Base-by-base conservation (phyloP, 371 early-diverging fungal species). In the Mucor sp. region DNA sequence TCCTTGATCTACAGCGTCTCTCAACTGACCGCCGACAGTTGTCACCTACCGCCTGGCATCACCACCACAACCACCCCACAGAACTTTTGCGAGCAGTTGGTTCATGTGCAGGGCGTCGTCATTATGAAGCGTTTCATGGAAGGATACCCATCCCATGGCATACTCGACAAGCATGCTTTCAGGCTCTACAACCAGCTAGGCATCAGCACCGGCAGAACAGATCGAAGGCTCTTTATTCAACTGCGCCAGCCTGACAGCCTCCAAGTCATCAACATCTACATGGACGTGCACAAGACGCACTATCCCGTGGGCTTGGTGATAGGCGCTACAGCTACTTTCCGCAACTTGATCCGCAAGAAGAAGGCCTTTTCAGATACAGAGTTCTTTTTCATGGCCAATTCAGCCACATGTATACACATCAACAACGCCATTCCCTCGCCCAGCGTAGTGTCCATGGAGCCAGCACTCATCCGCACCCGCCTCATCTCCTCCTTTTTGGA, bases 261-360 rank as follows among this genome's bases (percentile, higher is more conserved):
- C 9, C 68, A 78, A 27, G 65, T 69, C 0, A 35, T 79, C 3
- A 74, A 72, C 21, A 58, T 82, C 12, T 79, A 76, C 41, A 48
- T 79, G 21, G 66, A 73, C 21, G 23, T 67, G 4, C 44, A 57
- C 6, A 33, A 59, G 9, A 55, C 55, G 4, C 60, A 57, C 3
- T 79, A 76, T 61, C 74, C 78, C 5, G 28, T 71, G 1, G 80
- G 82, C 0, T 4, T 79, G 4, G 41, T 82, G 0, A 64, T 71
- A 6, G 82, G 82, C 15, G 50, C 71, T 0, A 32, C 25, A 4
- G 72, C 79, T 1, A 65, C 55, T 3, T 67, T 79, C 25, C 44
- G 63, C 33, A 68, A 73, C 7, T 30, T 77, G 28, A 56, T 63
- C 4, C 70, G 77, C 2, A 65, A 60, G 39, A 57, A 27, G 1